Evolutionary conservation across 2,329 filamentous ascomycete species (phyloP).

Genomic region (Mycosphaerella arachidis): DNA sequence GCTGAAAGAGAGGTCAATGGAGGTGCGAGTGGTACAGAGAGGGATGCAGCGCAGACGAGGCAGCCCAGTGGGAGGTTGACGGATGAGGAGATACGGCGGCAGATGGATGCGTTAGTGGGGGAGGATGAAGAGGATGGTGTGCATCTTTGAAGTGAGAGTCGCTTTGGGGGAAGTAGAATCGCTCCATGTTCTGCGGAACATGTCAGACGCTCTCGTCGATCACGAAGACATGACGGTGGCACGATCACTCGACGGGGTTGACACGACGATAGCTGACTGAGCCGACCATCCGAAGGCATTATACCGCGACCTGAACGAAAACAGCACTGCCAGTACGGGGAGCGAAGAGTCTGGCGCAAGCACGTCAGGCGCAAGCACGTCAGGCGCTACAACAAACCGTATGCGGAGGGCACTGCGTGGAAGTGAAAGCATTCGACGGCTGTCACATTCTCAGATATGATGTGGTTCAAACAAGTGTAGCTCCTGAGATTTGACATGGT

Average conservation of each 20-base stretch:
- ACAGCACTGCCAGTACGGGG: too few relatives aligned
- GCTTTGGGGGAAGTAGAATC: background rate
- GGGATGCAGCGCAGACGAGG: constrained; percentile 6
- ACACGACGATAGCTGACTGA: too few relatives aligned
- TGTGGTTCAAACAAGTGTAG: background rate
- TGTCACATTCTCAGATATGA: background rate
- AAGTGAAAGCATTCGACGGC: background rate
- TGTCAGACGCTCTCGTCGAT: too few relatives aligned
- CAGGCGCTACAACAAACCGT: background rate
- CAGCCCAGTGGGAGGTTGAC: constrained; percentile 46
- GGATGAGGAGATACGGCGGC: constrained; percentile 56
- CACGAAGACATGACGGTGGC: too few relatives aligned
- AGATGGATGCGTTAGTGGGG: constrained; percentile 54
- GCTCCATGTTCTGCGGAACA: too few relatives aligned
- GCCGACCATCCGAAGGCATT: too few relatives aligned
- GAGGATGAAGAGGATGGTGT: constrained; percentile 51
- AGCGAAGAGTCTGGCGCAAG: too few relatives aligned
- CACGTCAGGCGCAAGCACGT: too few relatives aligned
- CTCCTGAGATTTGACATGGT: background rate
- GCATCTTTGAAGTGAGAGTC: constrained; percentile 50
- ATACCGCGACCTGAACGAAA: too few relatives aligned
- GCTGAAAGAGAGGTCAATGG: constrained; percentile 20
- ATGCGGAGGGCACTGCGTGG: background rate
- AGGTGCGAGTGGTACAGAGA: constrained; percentile 13
- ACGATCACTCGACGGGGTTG: too few relatives aligned